phyloP scores from a whole-genome alignment of 192 early-diverging fungal species.

The Piromyces sp. region DNA sequence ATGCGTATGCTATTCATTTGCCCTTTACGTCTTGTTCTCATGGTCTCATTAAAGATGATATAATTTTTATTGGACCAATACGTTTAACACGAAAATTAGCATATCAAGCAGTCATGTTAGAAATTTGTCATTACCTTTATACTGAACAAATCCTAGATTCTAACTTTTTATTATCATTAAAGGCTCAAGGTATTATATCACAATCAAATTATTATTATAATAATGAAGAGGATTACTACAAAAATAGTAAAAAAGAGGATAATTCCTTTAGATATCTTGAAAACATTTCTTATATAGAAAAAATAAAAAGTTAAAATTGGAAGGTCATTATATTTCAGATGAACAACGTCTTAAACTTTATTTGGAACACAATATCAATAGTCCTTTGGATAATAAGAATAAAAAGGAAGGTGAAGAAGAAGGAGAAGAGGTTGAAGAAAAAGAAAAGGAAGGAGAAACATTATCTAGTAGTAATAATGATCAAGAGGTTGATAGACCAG shows the following conservation, averaged over 20 bases:
- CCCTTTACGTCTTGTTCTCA: neutral
- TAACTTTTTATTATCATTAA: neutral
- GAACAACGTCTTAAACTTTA: neutral
- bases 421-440: neutral
- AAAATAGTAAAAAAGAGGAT: neutral
- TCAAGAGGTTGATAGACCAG: neutral
- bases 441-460: neutral
- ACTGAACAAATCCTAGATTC: neutral
- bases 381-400: too few relatives aligned
- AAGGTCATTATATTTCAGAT: neutral
- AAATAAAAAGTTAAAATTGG: neutral
- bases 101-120: neutral
- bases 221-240: neutral
- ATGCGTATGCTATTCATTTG: neutral
- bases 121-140: neutral
- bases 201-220: neutral
- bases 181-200: neutral
- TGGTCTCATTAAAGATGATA: neutral
- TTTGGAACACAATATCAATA: neutral
- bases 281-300: neutral
- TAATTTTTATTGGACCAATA: neutral
- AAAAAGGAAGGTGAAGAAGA: neutral
- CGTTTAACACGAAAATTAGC: neutral
- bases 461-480: neutral
- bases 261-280: neutral